Percentiles rank a stretch among this genome's conserved stretches.
Evolutionary conservation across 495 filamentous ascomycete genomes (phyloP).

Genomic region (Clohesyomyces aquaticus): DNA sequence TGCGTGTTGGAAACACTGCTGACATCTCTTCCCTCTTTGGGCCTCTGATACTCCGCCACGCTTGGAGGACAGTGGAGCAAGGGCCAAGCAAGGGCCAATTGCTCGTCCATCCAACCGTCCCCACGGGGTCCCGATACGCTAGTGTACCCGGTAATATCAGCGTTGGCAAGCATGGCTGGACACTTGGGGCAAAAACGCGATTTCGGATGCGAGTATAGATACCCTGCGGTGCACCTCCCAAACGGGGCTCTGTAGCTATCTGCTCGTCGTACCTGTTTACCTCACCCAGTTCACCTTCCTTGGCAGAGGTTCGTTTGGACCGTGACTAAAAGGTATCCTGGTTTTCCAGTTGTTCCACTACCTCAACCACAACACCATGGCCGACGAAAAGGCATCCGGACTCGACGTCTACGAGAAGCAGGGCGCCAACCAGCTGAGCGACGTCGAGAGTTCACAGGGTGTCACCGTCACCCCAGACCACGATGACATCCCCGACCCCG

Average conservation of each 20-base stretch:
- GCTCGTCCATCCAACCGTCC: slow-evolving; percentile 33
- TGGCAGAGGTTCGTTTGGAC: too few species aligned
- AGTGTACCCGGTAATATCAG: slow-evolving; percentile 26
- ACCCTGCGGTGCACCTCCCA: slow-evolving; percentile 13
- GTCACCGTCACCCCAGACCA: slow-evolving; percentile 21
- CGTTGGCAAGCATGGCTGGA: slow-evolving; percentile 2
- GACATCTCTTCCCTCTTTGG: slow-evolving; percentile 18
- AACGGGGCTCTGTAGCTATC: background rate
- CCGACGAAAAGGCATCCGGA: slow-evolving; percentile 7
- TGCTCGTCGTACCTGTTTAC: background rate
- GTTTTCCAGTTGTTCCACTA: background rate
- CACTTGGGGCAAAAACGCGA: background rate
- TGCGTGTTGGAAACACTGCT: background rate
- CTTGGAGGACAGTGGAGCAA: slow-evolving; percentile 20
- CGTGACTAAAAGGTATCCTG: too few species aligned
- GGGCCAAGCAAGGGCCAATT: slow-evolving; percentile 22
- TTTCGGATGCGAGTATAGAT: slow-evolving; percentile 37
- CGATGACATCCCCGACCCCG: slow-evolving; percentile 61
- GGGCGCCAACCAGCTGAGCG: background rate
- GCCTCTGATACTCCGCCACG: background rate
- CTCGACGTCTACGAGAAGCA: slow-evolving; percentile 15
- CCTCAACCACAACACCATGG: slow-evolving; percentile 14
- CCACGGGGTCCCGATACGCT: slow-evolving; percentile 36
- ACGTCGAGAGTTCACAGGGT: slow-evolving; percentile 21
- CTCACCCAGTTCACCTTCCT: background rate